Conservation (phyloP, 257 asterid genomes). For the Osmanthus fragrans region DNA sequence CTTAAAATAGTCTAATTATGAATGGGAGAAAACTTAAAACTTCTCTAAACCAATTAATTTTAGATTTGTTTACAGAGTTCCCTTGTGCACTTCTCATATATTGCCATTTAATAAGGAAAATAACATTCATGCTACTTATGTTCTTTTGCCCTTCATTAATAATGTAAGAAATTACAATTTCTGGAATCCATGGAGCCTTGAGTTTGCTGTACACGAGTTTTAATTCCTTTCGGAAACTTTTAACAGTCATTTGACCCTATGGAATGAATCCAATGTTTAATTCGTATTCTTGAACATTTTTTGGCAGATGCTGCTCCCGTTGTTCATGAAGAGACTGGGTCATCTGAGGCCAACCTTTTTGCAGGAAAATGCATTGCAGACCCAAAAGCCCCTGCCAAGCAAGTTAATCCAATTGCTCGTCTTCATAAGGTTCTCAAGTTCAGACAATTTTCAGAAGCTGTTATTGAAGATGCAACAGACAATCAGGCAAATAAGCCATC, state of each 20-base stretch:
- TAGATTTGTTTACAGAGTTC: background rate
- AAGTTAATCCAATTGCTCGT: slow-evolving; percentile 55
- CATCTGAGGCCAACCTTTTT: slow-evolving; percentile 63
- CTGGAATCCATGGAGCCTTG: background rate
- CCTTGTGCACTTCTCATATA: background rate
- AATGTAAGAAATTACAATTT: background rate
- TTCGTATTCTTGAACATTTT: background rate
- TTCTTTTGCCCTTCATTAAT: too few species aligned
- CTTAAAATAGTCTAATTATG: background rate
- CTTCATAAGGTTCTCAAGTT: slow-evolving; percentile 71
- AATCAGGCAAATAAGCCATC: slow-evolving; percentile 25
- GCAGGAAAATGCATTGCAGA: slow-evolving; percentile 43
- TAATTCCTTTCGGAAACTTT: background rate
- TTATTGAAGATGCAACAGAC: slow-evolving; percentile 8
- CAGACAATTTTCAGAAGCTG: slow-evolving; percentile 47
- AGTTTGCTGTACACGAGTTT: background rate
- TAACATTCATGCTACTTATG: too few species aligned
- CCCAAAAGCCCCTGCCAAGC: slow-evolving; percentile 43
- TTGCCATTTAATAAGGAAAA: too few species aligned
- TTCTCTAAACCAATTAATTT: background rate
- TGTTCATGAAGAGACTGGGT: slow-evolving; percentile 48
- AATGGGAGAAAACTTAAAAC: background rate
- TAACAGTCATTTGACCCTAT: background rate
- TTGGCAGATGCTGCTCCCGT: slow-evolving; percentile 46
- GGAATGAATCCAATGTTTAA: background rate